These are phyloP conservation scores for Sungouiozyma intestinalis DNA, from an alignment of 805 yeast species.

Conservation along the genomic window DNA sequence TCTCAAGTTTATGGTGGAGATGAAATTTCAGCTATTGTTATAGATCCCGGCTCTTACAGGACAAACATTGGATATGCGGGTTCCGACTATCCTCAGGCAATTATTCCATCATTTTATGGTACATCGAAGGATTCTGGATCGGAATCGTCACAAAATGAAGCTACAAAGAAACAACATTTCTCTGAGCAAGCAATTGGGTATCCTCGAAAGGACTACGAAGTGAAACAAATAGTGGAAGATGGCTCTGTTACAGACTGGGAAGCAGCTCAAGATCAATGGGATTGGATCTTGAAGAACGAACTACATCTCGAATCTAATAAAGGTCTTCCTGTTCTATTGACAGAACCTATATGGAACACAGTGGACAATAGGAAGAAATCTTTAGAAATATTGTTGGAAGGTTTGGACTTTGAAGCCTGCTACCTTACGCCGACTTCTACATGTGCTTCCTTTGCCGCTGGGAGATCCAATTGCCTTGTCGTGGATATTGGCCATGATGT, in stretches of 20 bases:
- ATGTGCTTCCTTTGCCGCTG: slow-evolving; percentile 79
- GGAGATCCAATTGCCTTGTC: slow-evolving; percentile 76
- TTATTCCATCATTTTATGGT: slow-evolving; percentile 64
- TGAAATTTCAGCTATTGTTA: slow-evolving; percentile 82
- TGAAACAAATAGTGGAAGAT: slow-evolving; percentile 50
- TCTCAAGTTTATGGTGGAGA: slow-evolving; percentile 50
- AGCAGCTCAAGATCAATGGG: slow-evolving; percentile 65
- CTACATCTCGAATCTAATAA: slow-evolving; percentile 36
- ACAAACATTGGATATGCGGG: slow-evolving; percentile 91
- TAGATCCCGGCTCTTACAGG: slow-evolving; percentile 80
- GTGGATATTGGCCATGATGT: slow-evolving; percentile 81
- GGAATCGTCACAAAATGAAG: slow-evolving; percentile 6
- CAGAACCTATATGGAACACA: slow-evolving; percentile 84
- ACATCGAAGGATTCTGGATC: slow-evolving; percentile 11
- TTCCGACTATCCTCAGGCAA: slow-evolving; percentile 72
- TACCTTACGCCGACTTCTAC: slow-evolving; percentile 78
- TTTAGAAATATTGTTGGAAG: slow-evolving; percentile 62
- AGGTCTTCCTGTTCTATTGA: slow-evolving; percentile 54
- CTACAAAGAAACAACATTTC: slow-evolving; percentile 21
- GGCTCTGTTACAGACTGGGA: slow-evolving; percentile 78
- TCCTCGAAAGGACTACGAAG: slow-evolving; percentile 42
- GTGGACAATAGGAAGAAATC: slow-evolving; percentile 55
- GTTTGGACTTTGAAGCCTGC: slow-evolving; percentile 65
- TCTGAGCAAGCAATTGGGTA: slow-evolving; percentile 36
- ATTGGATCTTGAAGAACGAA: slow-evolving; percentile 42